These are phyloP conservation scores for Leishmania tarentolae DNA, from an alignment of 208 protist species.

Conservation along the genomic window DNA sequence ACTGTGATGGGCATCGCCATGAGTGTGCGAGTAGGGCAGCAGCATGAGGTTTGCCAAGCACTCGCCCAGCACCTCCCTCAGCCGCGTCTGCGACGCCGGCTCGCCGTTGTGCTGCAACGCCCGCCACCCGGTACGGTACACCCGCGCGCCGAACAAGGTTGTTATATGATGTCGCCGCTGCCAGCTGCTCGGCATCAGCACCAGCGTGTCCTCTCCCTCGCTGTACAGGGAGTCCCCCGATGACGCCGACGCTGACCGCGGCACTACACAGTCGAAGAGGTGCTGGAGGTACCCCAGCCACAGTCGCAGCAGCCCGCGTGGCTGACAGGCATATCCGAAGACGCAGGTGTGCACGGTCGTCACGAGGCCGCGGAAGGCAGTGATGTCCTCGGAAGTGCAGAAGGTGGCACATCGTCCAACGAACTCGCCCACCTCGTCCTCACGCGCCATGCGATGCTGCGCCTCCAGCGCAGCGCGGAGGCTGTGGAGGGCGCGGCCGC, in stretches of 20 bases:
- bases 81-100: constrained; percentile 57
- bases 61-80: constrained; percentile 70
- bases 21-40: constrained; percentile 43
- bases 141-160: constrained; percentile 39
- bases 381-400: constrained; percentile 65
- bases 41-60: constrained; percentile 71
- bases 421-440: constrained; percentile 38
- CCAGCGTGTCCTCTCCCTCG: constrained; percentile 39
- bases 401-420: constrained; percentile 58
- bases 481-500: constrained; percentile 38
- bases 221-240: not conserved
- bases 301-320: constrained; percentile 58
- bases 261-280: constrained; percentile 68
- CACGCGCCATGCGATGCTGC: constrained; percentile 46
- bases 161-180: constrained; percentile 25
- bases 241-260: constrained; percentile 24
- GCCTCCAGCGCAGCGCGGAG: constrained; percentile 58
- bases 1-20: constrained; percentile 9
- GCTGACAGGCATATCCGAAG: constrained; percentile 54
- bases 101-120: constrained; percentile 35
- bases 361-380: constrained; percentile 43
- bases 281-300: constrained; percentile 77
- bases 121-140: constrained; percentile 46
- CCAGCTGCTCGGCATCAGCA: constrained; percentile 49
- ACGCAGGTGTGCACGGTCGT: constrained; percentile 63